Evolutionary conservation across 495 filamentous ascomycete genomes (phyloP).

Genomic region (Pyronema omphalodes): DNA sequence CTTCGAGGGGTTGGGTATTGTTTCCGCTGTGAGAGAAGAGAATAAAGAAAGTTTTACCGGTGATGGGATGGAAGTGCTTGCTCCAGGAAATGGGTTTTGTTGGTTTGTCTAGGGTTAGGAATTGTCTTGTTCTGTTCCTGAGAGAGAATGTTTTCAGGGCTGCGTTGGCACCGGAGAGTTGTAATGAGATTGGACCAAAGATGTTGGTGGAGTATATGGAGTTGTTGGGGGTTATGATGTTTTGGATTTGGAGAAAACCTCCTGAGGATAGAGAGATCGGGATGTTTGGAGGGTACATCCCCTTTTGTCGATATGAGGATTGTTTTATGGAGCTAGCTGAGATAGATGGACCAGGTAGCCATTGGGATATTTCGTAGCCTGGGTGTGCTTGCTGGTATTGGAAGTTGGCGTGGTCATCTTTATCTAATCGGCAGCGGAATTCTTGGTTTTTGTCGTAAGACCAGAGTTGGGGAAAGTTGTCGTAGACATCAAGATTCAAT

Average conservation of each 20-base stretch:
- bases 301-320: not conserved
- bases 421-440: not conserved
- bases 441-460: not conserved
- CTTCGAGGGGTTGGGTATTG: not conserved
- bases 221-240: not conserved
- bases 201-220: not conserved
- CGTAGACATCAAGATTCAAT: not conserved
- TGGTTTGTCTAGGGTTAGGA: not conserved
- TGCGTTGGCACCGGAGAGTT: not conserved
- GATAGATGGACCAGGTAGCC: not conserved
- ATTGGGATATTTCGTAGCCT: not conserved
- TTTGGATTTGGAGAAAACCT: not conserved
- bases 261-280: not conserved
- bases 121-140: not conserved
- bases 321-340: not conserved
- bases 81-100: not conserved
- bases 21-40: not conserved
- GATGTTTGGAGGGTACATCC: not conserved
- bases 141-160: not conserved
- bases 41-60: not conserved
- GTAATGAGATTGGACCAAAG: not conserved
- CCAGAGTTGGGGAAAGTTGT: slow-evolving; percentile 1
- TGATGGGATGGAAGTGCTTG: not conserved
- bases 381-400: not conserved
- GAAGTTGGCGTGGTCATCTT: not conserved